A percentile compares a stretch with the other conserved stretches of the same genome.
phyloP scores from a whole-genome alignment of 2,329 filamentous ascomycete genomes.

The Coniochaeta prunicola region DNA sequence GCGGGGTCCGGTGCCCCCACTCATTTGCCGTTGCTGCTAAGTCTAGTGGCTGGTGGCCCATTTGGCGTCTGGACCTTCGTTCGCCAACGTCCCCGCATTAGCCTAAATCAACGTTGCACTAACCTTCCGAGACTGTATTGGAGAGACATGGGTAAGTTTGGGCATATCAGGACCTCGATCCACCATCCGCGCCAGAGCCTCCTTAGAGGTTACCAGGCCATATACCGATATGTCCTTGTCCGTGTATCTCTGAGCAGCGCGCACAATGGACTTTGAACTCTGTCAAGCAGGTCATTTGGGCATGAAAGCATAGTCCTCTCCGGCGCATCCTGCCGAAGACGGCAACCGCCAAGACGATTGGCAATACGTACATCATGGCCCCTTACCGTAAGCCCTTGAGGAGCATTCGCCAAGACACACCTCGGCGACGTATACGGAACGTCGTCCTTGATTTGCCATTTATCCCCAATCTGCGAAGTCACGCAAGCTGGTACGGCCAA shows the following conservation, averaged over 20 bases:
- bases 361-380: not conserved
- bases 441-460: not conserved
- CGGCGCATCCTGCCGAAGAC: not conserved
- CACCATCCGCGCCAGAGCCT: not conserved
- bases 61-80: not conserved
- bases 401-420: not conserved
- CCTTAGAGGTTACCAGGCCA: not conserved
- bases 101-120: not conserved
- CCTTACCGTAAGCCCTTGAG: not conserved
- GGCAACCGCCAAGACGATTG: not conserved
- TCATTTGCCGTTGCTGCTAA: not conserved
- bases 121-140: too few relatives aligned
- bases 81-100: not conserved
- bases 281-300: not conserved
- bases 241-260: not conserved
- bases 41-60: not conserved
- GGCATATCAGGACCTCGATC: not conserved
- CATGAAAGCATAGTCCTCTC: not conserved
- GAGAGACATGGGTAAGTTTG: too few relatives aligned
- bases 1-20: too few relatives aligned
- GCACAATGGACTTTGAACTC: not conserved
- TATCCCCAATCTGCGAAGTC: not conserved
- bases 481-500: not conserved
- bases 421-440: not conserved
- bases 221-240: not conserved